Evolutionary conservation across 106 monocot species (phyloP).

Genomic region (Acanthochlamys bracteata): DNA sequence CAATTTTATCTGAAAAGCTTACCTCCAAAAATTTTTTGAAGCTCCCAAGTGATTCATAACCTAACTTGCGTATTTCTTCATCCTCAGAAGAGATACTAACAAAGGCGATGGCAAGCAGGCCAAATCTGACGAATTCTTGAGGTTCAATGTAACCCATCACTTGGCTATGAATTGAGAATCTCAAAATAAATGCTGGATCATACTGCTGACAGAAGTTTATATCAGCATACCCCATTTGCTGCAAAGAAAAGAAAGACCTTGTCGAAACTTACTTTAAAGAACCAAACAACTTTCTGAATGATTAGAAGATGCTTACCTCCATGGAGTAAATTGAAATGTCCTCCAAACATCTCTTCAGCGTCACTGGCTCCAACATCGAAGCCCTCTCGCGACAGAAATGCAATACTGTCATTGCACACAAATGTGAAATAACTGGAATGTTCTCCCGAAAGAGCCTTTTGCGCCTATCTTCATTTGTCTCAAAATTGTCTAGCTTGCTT

Average conservation of each 20-base stretch:
- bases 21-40: constrained; percentile 71
- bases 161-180: constrained; percentile 64
- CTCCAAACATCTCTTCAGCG: constrained; percentile 38
- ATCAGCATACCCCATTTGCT: constrained; percentile 22
- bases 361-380: constrained; percentile 17
- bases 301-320: constrained; percentile 21
- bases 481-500: constrained; percentile 15
- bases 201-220: constrained; percentile 25
- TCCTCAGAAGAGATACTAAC: constrained; percentile 79
- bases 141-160: constrained; percentile 72
- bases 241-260: constrained; percentile 6
- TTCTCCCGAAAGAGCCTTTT: constrained; percentile 75
- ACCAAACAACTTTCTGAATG: not conserved
- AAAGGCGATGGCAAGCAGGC: constrained; percentile 74
- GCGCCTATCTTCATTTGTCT: constrained; percentile 29
- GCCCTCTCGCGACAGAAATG: constrained; percentile 52
- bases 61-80: constrained; percentile 62
- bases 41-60: constrained; percentile 62
- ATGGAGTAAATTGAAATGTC: constrained; percentile 23
- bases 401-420: constrained; percentile 49
- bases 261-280: constrained; percentile 6
- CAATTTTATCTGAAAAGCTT: constrained; percentile 3
- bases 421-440: constrained; percentile 58
- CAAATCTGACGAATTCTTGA: constrained; percentile 69
- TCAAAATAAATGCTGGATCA: constrained; percentile 79